Evolutionary conservation across 768 basidiomycete genomes (phyloP).

Genomic region (Lactarius sp.): DNA sequence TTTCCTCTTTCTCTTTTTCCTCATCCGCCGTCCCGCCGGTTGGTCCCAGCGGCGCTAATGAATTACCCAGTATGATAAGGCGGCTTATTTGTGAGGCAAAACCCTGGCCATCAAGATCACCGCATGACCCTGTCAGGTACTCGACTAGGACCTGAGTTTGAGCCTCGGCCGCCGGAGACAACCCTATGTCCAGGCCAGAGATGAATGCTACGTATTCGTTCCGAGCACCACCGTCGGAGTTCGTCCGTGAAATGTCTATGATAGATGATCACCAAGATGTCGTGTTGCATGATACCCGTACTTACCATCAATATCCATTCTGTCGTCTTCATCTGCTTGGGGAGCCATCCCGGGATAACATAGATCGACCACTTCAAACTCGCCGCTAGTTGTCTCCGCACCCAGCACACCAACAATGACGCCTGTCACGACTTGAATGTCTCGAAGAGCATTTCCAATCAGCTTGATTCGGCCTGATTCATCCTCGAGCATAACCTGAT

Average conservation of each 20-base stretch:
- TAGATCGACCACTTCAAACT: constrained; percentile 90
- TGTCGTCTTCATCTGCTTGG: constrained; percentile 39
- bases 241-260: neutral
- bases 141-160: constrained; percentile 86
- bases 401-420: constrained; percentile 88
- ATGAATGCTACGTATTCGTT: constrained; percentile 79
- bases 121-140: constrained; percentile 80
- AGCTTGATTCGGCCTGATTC: constrained; percentile 90
- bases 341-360: constrained; percentile 83
- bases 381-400: constrained; percentile 81
- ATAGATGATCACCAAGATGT: constrained; percentile 18
- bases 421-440: constrained; percentile 76
- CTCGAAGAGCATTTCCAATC: constrained; percentile 65
- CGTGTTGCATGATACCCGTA: constrained; percentile 1
- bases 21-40: constrained; percentile 32
- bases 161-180: constrained; percentile 55
- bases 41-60: constrained; percentile 51
- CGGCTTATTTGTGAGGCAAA: constrained; percentile 71
- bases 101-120: constrained; percentile 59
- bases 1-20: constrained; percentile 37
- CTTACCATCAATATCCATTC: constrained; percentile 72
- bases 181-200: constrained; percentile 81
- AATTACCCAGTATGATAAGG: constrained; percentile 88
- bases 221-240: neutral
- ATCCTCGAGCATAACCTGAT: constrained; percentile 88